These are phyloP conservation scores for Fragilaria radians DNA, from an alignment of 108 stramenopile genomes.

Conservation along the genomic window DNA sequence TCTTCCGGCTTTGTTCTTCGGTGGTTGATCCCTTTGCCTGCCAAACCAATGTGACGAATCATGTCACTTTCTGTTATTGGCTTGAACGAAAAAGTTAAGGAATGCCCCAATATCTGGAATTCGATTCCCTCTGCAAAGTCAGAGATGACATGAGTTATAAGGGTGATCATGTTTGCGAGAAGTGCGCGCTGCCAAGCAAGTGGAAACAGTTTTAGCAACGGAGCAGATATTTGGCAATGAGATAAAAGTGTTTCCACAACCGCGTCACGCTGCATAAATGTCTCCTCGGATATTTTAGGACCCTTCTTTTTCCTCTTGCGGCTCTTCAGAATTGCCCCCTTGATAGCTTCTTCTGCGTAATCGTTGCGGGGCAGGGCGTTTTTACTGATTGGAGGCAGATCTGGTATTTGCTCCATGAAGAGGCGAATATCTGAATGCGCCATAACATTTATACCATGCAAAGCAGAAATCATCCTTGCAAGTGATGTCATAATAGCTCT, in stretches of 20 bases:
- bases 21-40: slow-evolving; percentile 47
- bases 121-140: slow-evolving; percentile 81
- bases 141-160: slow-evolving; percentile 69
- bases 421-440: slow-evolving; percentile 76
- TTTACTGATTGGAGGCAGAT: slow-evolving; percentile 56
- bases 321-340: slow-evolving; percentile 48
- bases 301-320: slow-evolving; percentile 31
- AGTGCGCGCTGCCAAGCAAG: slow-evolving; percentile 83
- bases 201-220: slow-evolving; percentile 79
- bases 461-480: slow-evolving; percentile 52
- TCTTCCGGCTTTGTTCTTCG: slow-evolving; percentile 53
- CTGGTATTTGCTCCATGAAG: slow-evolving; percentile 62
- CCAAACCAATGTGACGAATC: slow-evolving; percentile 53
- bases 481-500: slow-evolving; percentile 63
- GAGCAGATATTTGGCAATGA: slow-evolving; percentile 85
- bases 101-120: slow-evolving; percentile 77
- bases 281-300: slow-evolving; percentile 18
- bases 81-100: slow-evolving; percentile 71
- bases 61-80: slow-evolving; percentile 83
- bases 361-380: slow-evolving; percentile 24
- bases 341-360: slow-evolving; percentile 54
- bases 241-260: slow-evolving; percentile 80
- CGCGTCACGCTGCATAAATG: slow-evolving; percentile 78
- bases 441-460: slow-evolving; percentile 87
- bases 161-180: slow-evolving; percentile 76